Evolutionary conservation across 257 asterid species (phyloP).

Genomic region (Solanum chiquidenum): DNA sequence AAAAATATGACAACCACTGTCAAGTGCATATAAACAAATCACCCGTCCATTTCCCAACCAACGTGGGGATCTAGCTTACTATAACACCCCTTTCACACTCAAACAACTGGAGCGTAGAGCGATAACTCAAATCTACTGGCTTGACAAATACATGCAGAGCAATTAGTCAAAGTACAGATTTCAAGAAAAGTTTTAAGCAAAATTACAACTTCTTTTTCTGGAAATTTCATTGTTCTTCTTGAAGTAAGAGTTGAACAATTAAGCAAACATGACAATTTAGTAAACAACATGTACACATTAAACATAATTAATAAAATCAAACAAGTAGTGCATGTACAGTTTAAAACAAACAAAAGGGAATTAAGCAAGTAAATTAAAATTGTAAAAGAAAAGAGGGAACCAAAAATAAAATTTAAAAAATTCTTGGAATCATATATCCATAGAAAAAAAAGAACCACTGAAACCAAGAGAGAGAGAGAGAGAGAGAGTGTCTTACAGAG

Average conservation of each 20-base stretch:
- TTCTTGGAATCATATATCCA: conserved; percentile 1
- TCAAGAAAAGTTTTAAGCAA: neutral
- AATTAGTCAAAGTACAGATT: neutral
- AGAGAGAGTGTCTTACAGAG: conserved; percentile 39
- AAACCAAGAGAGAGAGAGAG: conserved; percentile 3
- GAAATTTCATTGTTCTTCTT: too few relatives aligned
- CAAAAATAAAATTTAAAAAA: conserved; percentile 10
- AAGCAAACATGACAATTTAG: neutral
- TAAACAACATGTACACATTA: neutral
- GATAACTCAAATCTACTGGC: neutral
- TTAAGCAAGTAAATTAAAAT: conserved; percentile 1
- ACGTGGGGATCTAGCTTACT: neutral
- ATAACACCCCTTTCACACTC: neutral
- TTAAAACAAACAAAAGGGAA: neutral
- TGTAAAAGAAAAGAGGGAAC: neutral
- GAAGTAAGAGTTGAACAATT: too few relatives aligned
- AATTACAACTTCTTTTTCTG: neutral
- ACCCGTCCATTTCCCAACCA: neutral
- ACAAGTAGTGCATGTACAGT: neutral
- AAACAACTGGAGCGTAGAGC: fast-evolving
- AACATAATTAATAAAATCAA: neutral
- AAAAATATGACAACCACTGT: neutral
- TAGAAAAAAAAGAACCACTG: neutral
- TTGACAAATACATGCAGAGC: neutral
- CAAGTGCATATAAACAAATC: neutral